These are phyloP conservation scores for Petunia secreta DNA, from an alignment of 257 asterid genomes.

Conservation along the genomic window DNA sequence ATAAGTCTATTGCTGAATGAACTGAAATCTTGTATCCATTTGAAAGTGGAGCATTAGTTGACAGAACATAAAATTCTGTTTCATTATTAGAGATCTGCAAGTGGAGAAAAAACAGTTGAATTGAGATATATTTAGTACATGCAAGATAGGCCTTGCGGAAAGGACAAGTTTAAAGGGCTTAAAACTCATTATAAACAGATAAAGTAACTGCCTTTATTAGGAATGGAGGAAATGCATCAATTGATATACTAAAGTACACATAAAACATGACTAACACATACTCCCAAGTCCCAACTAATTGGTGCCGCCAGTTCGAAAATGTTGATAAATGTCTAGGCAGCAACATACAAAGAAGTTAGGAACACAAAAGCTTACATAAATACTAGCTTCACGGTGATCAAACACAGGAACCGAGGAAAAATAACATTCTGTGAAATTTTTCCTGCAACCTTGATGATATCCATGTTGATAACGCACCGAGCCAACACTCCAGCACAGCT, in stretches of 20 bases:
- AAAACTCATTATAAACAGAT: too few species aligned
- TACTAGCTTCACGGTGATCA: conserved; percentile 93
- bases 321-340: neutral
- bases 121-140: neutral
- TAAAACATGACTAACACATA: too few species aligned
- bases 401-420: conserved; percentile 72
- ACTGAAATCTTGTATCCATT: conserved; percentile 88
- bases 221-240: too few species aligned
- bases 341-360: neutral
- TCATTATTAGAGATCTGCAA: conserved; percentile 71
- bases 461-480: conserved; percentile 78
- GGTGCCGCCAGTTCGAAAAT: too few species aligned
- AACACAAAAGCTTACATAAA: conserved; percentile 55
- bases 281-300: too few species aligned
- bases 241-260: too few species aligned
- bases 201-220: too few species aligned
- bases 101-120: neutral
- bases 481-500: conserved; percentile 87
- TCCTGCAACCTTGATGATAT: conserved; percentile 86
- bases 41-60: conserved; percentile 74
- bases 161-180: neutral
- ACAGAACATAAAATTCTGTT: conserved; percentile 83
- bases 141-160: neutral
- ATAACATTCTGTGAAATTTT: conserved; percentile 62
- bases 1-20: conserved; percentile 51